Evolutionary conservation across 148 eudicot species (phyloP), one percentile per base, ranked within the genome.

Genomic region (Rhododendron henanense): DNA sequence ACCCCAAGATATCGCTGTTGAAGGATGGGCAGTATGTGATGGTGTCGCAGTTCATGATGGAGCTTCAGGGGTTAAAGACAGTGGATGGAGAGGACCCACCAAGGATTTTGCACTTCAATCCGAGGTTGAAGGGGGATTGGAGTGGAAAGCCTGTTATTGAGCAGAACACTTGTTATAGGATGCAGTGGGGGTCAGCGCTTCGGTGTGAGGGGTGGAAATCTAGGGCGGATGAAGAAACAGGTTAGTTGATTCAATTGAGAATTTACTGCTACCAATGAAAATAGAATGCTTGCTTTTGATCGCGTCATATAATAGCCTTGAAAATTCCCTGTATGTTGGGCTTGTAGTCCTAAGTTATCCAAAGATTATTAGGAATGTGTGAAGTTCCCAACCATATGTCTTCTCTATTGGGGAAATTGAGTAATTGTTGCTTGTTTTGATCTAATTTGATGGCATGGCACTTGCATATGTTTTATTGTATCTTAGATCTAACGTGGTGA

Each of bases 51-150:
- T 96, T 96, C 85, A 94, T 92, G 94, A 91, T 96, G 94, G 99
- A 96, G 89, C 88, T 96, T 88, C 94, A 93, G 83, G 99, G 99
- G 25, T 90, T 96, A 88, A 95, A 92, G 87, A 92, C 97, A 16
- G 99, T 93, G 85, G 99, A 96, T 83, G 97, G 98, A 41, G 99
- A 96, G 87, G 99, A 94, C 85, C 99, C 99, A 13, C 99, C 99
- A 3, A 90, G 99, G 90, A 88, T 96, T 61, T 85, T 96, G 92
- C 98, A 96, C 90, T 92, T 93, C 78, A 94, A 95, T 90, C 99
- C 99, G 0, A 92, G 99, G 88, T 89, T 96, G 92, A 96, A 92
- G 83, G 98, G 98, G 39, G 98, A 96, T 90, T 93, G 95, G 99
- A 95, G 96, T 90, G 94, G 93, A 45, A 93, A 92, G 93, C 99